Conservation (phyloP, 108 stramenopile species). For the Stephanodiscus minutulus region DNA sequence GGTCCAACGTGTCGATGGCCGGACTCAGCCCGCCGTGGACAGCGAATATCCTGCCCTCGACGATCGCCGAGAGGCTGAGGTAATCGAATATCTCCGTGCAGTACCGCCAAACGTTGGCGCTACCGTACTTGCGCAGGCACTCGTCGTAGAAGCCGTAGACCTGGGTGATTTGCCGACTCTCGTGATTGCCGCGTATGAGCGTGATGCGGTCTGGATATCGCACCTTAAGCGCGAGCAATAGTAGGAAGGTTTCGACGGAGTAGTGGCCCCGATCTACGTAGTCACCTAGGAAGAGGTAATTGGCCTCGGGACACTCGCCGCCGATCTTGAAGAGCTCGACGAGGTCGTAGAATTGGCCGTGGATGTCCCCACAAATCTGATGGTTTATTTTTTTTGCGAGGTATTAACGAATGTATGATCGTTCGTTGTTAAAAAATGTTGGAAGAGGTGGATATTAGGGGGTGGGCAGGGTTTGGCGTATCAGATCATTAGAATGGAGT, state of each 20-base stretch:
- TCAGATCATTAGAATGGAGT: no score
- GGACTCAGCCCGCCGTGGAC: conserved; percentile 98
- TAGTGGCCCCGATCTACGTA: conserved; percentile 99
- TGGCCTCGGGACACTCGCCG: conserved; percentile 96
- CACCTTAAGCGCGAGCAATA: conserved; percentile 97
- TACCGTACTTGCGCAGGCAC: conserved; percentile 97
- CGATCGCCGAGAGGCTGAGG: conserved; percentile 89
- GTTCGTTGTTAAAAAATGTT: no score
- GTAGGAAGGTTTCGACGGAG: conserved; percentile 96
- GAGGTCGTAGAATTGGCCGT: conserved; percentile 99
- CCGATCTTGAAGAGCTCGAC: conserved; percentile 98
- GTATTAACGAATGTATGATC: no score
- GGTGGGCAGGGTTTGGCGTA: no score
- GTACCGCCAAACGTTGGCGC: conserved; percentile 98
- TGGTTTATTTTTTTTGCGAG: no score
- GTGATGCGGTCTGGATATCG: conserved; percentile 98
- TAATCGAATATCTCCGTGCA: conserved; percentile 99
- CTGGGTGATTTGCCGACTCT: conserved; percentile 97
- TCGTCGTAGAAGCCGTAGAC: conserved; percentile 99
- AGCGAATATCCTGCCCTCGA: conserved; percentile 96
- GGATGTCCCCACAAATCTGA: conserved; percentile 98
- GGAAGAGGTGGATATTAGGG: no score
- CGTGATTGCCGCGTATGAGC: conserved; percentile 97
- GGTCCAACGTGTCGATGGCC: conserved; percentile 93
- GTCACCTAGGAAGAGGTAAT: conserved; percentile 99